A percentile compares a stretch with the other conserved stretches of the same genome.
These are phyloP conservation scores for Diospyros lotus DNA, from an alignment of 148 eudicot species.

Conservation along the genomic window DNA sequence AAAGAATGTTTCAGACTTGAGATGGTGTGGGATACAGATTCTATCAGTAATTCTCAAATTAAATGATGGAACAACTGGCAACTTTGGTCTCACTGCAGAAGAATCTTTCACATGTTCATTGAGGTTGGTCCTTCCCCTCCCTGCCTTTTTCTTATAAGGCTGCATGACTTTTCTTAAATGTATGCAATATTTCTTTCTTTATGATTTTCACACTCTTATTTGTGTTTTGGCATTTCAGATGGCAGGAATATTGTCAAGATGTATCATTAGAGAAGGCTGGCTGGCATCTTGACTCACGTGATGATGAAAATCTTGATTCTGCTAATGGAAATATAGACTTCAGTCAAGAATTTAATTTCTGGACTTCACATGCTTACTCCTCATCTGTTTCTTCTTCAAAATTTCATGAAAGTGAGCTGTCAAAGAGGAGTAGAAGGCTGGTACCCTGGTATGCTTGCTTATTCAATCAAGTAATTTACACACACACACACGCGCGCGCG, in stretches of 20 bases:
- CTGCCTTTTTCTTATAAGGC: not conserved
- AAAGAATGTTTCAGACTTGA: constrained; percentile 41
- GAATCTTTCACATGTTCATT: constrained; percentile 59
- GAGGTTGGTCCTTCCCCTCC: constrained; percentile 45
- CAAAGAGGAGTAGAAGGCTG: constrained; percentile 22
- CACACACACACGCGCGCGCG: too few relatives aligned
- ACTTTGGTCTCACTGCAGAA: constrained; percentile 42
- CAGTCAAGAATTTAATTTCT: constrained; percentile 3
- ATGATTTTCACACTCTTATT: not conserved
- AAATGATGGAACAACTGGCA: constrained; percentile 43
- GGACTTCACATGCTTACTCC: constrained; percentile 9
- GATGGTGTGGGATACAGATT: constrained; percentile 78
- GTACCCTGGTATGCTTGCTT: constrained; percentile 28
- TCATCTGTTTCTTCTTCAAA: constrained; percentile 22
- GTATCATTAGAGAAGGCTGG: constrained; percentile 75
- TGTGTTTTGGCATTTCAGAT: constrained; percentile 36
- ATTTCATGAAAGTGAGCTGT: constrained; percentile 28
- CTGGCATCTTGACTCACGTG: constrained; percentile 52
- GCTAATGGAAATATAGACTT: constrained; percentile 21
- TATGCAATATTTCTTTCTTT: not conserved
- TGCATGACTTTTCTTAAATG: not conserved
- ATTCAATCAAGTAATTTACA: not conserved
- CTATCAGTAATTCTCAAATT: constrained; percentile 49
- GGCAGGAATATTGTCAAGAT: constrained; percentile 84
- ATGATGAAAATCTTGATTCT: constrained; percentile 11